phyloP scores from a whole-genome alignment of 192 early-diverging fungal genomes.

The Backusella tuberculispora region DNA sequence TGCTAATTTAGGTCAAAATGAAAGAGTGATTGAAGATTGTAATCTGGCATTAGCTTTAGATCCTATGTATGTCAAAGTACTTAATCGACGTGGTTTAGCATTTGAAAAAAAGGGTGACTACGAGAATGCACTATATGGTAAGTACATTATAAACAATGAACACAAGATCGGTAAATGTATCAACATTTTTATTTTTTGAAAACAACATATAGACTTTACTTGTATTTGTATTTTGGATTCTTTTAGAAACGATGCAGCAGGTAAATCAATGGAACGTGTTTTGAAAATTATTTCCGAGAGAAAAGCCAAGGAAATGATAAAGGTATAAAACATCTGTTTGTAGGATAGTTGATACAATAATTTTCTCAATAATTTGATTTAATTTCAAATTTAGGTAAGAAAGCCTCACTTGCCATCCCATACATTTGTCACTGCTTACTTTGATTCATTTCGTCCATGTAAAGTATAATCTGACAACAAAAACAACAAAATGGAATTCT shows the following conservation, averaged over 20 bases:
- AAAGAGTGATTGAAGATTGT: constrained; percentile 85
- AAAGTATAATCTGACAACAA: neutral
- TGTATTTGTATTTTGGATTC: constrained; percentile 93
- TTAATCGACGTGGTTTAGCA: constrained; percentile 62
- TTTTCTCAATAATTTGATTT: neutral
- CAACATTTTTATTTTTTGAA: neutral
- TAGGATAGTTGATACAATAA: neutral
- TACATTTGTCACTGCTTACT: constrained; percentile 91
- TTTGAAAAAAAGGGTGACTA: constrained; percentile 54
- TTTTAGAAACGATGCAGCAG: constrained; percentile 85
- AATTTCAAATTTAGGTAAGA: constrained; percentile 48
- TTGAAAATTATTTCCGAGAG: constrained; percentile 80
- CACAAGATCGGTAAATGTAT: neutral
- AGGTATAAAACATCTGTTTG: constrained; percentile 30
- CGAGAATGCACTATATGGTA: constrained; percentile 60
- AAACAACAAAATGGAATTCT: neutral
- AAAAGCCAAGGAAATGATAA: constrained; percentile 78
- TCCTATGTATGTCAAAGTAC: constrained; percentile 85
- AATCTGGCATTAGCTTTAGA: constrained; percentile 82
- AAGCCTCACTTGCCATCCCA: constrained; percentile 76
- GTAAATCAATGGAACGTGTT: constrained; percentile 84
- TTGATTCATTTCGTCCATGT: constrained; percentile 86
- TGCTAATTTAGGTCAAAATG: constrained; percentile 71
- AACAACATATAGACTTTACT: constrained; percentile 70
- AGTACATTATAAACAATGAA: neutral